Evolutionary conservation across 129 eudicot genomes (phyloP), one percentile per base, ranked within the genome.

Genomic region (Arctium lappa): DNA sequence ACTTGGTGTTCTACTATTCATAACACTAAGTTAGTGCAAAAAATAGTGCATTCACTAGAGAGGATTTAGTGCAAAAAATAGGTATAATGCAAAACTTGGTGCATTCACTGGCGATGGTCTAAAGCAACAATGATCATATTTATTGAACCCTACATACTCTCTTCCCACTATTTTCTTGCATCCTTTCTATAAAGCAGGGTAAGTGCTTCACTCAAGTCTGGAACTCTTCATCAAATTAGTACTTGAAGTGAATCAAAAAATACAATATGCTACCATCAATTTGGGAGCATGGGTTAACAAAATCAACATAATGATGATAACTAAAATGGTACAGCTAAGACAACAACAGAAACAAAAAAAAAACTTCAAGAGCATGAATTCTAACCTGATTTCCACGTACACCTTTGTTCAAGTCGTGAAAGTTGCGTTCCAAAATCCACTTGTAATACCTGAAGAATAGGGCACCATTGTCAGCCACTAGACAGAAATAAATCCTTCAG

Each of bases 381-480:
- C 85, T 75, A 74, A 96, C 99, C 99, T 96, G 99, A 88, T 96
- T 96, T 78, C 98, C 99, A 37, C 98, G 97, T 33, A 96, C 99
- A 33, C 99, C 99, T 89, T 96, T 96, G 84, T 96, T 96, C 76
- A 96, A 89, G 85, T 96, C 99, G 8, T 91, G 98, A 87, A 96
- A 96, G 83, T 96, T 96, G 87, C 99, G 97, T 86, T 96, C 99
- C 89, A 96, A 76, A 86, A 96, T 96, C 99, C 99, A 96, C 87
- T 96, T 96, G 85, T 96, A 96, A 86, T 96, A 96, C 91, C 99
- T 96, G 70, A 8, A 34, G 46, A 73, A 46, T 73, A 48, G 16
- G 30, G 50, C 56, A 75, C 70, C 73, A 69, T 8, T 50, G 37
- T 62, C 30, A 74, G 33, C 30, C 32, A 22, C 18, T 38, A 34